Conservation (phyloP, 495 filamentous ascomycete genomes). For the Tuber aestivum region DNA sequence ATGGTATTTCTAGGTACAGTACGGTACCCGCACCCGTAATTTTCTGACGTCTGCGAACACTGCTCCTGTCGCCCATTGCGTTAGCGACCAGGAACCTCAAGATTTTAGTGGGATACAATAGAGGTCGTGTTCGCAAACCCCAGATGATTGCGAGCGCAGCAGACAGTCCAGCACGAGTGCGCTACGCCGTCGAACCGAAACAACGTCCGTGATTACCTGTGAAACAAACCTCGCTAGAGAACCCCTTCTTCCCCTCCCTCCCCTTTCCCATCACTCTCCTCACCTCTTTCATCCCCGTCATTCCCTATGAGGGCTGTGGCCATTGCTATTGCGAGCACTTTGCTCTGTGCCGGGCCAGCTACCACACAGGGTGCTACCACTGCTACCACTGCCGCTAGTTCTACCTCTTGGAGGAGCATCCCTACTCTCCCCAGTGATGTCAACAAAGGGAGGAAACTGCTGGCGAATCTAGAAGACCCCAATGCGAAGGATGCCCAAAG, state of each 20-base stretch:
- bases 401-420: slow-evolving; percentile 1
- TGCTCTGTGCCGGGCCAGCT: not conserved
- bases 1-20: not conserved
- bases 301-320: not conserved
- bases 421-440: not conserved
- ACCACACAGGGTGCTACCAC: not conserved
- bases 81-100: too few relatives aligned
- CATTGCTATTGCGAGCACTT: not conserved
- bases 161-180: too few relatives aligned
- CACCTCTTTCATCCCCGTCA: not conserved
- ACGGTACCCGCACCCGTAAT: not conserved
- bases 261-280: not conserved
- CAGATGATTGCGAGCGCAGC: too few relatives aligned
- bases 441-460: not conserved
- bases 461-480: not conserved
- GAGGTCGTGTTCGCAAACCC: too few relatives aligned
- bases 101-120: too few relatives aligned
- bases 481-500: not conserved
- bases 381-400: not conserved
- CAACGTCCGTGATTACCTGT: not conserved
- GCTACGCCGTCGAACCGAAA: not conserved
- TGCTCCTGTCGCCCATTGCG: too few relatives aligned
- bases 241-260: not conserved
- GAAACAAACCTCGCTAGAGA: not conserved
- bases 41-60: too few relatives aligned